Evolutionary conservation across 306 rosid species (phyloP).

Genomic region (Psophocarpus tetragonolobus): DNA sequence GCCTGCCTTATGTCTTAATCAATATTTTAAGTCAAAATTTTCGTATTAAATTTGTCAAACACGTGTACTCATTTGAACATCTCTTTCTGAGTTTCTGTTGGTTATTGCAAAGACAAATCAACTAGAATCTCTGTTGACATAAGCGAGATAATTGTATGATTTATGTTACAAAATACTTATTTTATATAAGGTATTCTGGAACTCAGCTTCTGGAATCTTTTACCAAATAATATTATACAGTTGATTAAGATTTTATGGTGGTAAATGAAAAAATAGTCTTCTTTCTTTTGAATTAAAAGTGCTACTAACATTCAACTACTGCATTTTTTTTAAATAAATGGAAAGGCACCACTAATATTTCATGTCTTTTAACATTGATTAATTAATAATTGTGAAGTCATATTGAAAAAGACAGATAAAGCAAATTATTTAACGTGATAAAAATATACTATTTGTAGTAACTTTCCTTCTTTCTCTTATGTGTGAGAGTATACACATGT

Average conservation of each 20-base stretch:
- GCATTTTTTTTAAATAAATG: not conserved
- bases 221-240: not conserved
- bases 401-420: too few relatives aligned
- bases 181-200: not conserved
- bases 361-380: not conserved
- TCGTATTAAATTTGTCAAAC: not conserved
- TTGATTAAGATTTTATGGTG: not conserved
- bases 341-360: too few relatives aligned
- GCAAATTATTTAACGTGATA: not conserved
- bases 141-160: not conserved
- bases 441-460: not conserved
- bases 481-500: not conserved
- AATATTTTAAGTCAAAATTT: not conserved
- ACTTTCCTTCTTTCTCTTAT: not conserved
- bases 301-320: not conserved
- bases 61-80: not conserved
- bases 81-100: not conserved
- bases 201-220: slow-evolving; percentile 23
- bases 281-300: not conserved
- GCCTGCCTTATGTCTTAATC: not conserved
- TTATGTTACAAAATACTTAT: not conserved
- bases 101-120: not conserved
- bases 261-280: not conserved
- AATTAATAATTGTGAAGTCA: not conserved
- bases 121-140: not conserved